Evolutionary conservation across 768 basidiomycete species (phyloP).

Genomic region (Leucocoprinus sp.): DNA sequence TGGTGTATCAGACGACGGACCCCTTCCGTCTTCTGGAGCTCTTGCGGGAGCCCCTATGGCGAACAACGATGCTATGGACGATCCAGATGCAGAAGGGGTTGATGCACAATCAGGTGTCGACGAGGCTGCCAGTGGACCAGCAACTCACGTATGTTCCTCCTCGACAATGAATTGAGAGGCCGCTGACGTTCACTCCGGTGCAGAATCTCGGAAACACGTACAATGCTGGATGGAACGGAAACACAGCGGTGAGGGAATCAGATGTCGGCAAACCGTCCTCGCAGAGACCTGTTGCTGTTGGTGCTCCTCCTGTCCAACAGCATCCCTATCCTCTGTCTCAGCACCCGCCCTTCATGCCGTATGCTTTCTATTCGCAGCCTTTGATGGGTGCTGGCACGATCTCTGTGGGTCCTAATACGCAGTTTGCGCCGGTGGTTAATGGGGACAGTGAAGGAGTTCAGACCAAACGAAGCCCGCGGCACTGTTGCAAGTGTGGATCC

Average conservation of each 20-base stretch:
- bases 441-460: conserved; percentile 6
- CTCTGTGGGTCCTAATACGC: conserved; percentile 5
- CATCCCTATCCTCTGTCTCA: conserved; percentile 11
- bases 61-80: conserved; percentile 14
- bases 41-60: neutral
- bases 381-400: conserved; percentile 8
- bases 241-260: conserved; percentile 33
- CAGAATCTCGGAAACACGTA: conserved; percentile 45
- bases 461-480: conserved; percentile 56
- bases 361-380: conserved; percentile 13
- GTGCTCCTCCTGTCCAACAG: conserved; percentile 2
- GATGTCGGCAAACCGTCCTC: conserved; percentile 9
- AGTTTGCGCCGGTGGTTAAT: conserved; percentile 5
- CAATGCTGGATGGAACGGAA: conserved; percentile 56
- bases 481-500: conserved; percentile 78
- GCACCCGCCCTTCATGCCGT: conserved; percentile 18
- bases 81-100: conserved; percentile 14
- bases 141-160: conserved; percentile 6
- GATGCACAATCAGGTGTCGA: conserved; percentile 3
- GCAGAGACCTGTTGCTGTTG: conserved; percentile 4
- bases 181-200: conserved; percentile 12
- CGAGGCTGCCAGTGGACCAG: neutral
- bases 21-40: neutral
- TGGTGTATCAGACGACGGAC: conserved; percentile 31
- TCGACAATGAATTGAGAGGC: neutral